phyloP scores from a whole-genome alignment of 768 basidiomycete species.

The Boletus bicolor region DNA sequence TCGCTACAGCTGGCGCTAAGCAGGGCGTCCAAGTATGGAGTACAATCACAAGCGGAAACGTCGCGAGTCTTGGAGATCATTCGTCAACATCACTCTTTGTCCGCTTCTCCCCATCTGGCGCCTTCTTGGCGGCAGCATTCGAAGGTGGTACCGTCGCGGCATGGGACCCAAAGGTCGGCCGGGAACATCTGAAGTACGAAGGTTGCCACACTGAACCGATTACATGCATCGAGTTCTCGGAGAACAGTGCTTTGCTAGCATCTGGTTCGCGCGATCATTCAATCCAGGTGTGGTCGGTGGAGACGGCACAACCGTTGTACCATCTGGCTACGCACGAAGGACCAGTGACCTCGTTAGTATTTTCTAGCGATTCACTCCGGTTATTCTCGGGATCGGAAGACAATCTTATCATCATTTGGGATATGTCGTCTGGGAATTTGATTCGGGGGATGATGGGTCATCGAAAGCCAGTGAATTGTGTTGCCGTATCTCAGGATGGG shows the following conservation, averaged over 20 bases:
- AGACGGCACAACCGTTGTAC: slow-evolving; percentile 10
- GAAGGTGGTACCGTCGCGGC: slow-evolving; percentile 11
- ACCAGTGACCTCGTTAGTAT: slow-evolving; percentile 17
- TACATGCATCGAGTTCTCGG: slow-evolving; percentile 22
- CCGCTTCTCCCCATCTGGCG: slow-evolving; percentile 20
- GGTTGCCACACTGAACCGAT: slow-evolving; percentile 11
- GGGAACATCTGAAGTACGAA: slow-evolving; percentile 17
- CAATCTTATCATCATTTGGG: slow-evolving; percentile 24
- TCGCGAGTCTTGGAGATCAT: slow-evolving; percentile 18
- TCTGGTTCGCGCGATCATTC: slow-evolving; percentile 18
- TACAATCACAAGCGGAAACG: slow-evolving; percentile 15
- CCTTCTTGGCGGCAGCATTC: slow-evolving; percentile 19
- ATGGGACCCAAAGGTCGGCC: slow-evolving; percentile 22
- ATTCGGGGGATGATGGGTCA: slow-evolving; percentile 23
- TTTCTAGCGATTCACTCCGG: slow-evolving; percentile 17
- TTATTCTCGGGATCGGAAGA: slow-evolving; percentile 27
- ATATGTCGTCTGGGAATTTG: slow-evolving; percentile 13
- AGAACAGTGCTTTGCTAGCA: slow-evolving; percentile 9
- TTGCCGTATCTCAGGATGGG: slow-evolving; percentile 22
- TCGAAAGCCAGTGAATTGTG: slow-evolving; percentile 9
- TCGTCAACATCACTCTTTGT: slow-evolving; percentile 10
- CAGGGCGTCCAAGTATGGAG: slow-evolving; percentile 26
- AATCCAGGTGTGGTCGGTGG: slow-evolving; percentile 25
- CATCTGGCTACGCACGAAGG: slow-evolving; percentile 15
- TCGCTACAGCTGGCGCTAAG: slow-evolving; percentile 15